A percentile compares a stretch with the other conserved stretches of the same genome.
Conservation (phyloP, 2,329 filamentous ascomycete genomes). For the Thelonectria olida region DNA sequence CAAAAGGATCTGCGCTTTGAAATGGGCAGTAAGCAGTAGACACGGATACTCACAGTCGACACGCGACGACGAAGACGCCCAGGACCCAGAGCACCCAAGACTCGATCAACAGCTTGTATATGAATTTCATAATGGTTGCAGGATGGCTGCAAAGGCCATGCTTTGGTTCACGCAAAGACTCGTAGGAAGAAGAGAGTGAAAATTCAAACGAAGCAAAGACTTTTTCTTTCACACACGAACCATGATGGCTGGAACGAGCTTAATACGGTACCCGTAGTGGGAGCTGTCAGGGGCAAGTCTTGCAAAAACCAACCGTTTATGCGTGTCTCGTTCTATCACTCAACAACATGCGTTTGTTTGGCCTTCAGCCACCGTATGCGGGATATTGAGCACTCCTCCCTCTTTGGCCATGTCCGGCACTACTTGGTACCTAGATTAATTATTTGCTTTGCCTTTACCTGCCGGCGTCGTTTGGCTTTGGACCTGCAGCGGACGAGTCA, state of each 20-base stretch:
- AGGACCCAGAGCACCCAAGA: constrained; percentile 43
- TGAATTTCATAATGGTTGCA: constrained; percentile 37
- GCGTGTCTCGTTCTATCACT: neutral
- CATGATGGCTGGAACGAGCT: neutral
- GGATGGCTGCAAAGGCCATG: neutral
- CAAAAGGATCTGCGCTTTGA: too few relatives aligned
- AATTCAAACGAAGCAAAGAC: neutral
- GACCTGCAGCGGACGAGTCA: neutral
- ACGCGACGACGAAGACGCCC: constrained; percentile 38
- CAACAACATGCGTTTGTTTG: neutral
- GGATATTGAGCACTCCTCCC: neutral
- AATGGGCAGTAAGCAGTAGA: neutral
- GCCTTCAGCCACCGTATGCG: neutral
- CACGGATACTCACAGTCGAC: constrained; percentile 34
- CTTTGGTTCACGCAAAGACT: neutral
- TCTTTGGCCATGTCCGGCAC: neutral
- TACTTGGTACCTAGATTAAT: neutral
- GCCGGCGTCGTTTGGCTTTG: neutral
- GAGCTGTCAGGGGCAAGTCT: neutral
- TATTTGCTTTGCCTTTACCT: neutral
- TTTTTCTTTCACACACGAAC: neutral
- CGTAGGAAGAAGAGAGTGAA: neutral
- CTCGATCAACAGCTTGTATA: constrained; percentile 38
- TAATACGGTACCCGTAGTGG: neutral
- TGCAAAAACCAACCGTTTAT: neutral